Percentiles rank a stretch among this genome's conserved stretches.
Conservation (phyloP, 768 basidiomycete species). For the Xerocomellus chrysenteron region DNA sequence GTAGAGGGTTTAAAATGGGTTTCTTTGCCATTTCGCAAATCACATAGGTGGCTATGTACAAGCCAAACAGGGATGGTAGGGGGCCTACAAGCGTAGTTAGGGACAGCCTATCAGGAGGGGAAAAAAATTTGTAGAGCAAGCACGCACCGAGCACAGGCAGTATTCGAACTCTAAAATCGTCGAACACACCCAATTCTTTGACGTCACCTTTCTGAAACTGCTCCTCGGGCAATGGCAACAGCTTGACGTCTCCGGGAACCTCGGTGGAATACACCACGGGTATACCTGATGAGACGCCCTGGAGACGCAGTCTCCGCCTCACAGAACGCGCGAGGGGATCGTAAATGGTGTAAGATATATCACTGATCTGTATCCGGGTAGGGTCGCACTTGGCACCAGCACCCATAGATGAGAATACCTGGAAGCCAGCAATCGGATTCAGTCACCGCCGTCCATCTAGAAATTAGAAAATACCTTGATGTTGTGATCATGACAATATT, state of each 20-base stretch:
- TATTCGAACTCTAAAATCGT: constrained; percentile 92
- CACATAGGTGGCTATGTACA: constrained; percentile 87
- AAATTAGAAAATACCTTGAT: constrained; percentile 59
- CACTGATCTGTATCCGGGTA: constrained; percentile 91
- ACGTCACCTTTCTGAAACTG: constrained; percentile 90
- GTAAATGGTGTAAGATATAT: constrained; percentile 89
- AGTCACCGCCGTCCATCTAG: neutral
- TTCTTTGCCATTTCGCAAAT: constrained; percentile 83
- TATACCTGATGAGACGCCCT: constrained; percentile 63
- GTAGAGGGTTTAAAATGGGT: constrained; percentile 78
- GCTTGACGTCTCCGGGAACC: constrained; percentile 81
- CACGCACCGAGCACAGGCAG: constrained; percentile 81
- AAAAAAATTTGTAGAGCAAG: neutral
- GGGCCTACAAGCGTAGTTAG: constrained; percentile 38
- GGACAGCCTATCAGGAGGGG: neutral
- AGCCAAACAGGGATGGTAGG: constrained; percentile 86
- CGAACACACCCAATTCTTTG: constrained; percentile 84
- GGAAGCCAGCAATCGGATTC: neutral
- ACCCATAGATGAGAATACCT: constrained; percentile 98
- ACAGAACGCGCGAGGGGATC: constrained; percentile 94
- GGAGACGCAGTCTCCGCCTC: constrained; percentile 66
- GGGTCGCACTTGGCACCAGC: constrained; percentile 94
- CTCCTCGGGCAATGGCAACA: constrained; percentile 88
- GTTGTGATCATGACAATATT: constrained; percentile 76
- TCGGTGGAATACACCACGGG: constrained; percentile 97